Evolutionary conservation across 768 basidiomycete species (phyloP), one percentile per base, ranked within the genome.

Genomic region (Panaeolus cyanescens): DNA sequence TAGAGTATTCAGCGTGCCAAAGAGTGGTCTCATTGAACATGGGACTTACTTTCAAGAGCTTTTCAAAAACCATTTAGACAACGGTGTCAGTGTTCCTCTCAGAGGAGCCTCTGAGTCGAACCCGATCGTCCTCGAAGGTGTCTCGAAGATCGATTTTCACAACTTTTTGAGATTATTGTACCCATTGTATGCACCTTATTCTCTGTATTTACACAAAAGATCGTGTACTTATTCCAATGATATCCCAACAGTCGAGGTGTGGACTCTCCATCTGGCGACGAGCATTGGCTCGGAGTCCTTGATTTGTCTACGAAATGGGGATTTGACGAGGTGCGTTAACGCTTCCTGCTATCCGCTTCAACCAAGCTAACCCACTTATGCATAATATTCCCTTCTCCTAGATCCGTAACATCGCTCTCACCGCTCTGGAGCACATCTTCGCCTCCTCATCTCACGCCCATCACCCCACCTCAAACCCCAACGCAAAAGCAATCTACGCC

Each of bases 121-220:
- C 17, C 69, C 69, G 1, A 53, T 70, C 28, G 54, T 53, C 20
- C 55, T 70, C 5, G 53, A 63, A 8, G 65, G 65, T 7, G 50
- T 65, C n/a, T 17, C n/a, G 28, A 60, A 59, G 32, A 32, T 36
- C 2, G 67, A 68, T 40, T 68, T 70, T 39, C 33, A 56, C 20
- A 59, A 55, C 10, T 56, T 70, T n/a, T n/a, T n/a, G n/a, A n/a
- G n/a, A n/a, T n/a, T n/a, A n/a, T n/a, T n/a, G n/a, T n/a, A n/a
- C n/a, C n/a, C 54, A 65, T n/a, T 59, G 55, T 22, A 54, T 65
- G 5, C 39, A 32, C 30, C 42, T n/a, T 12, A 63, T 50, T 32
- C 33, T n/a, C n/a, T n/a, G n/a, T n/a, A n/a, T n/a, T n/a, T n/a
- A n/a, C n/a, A n/a, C n/a, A n/a, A n/a, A n/a, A n/a, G n/a, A n/a